Conservation (phyloP, 306 rosid species). For the Alnus glutinosa region DNA sequence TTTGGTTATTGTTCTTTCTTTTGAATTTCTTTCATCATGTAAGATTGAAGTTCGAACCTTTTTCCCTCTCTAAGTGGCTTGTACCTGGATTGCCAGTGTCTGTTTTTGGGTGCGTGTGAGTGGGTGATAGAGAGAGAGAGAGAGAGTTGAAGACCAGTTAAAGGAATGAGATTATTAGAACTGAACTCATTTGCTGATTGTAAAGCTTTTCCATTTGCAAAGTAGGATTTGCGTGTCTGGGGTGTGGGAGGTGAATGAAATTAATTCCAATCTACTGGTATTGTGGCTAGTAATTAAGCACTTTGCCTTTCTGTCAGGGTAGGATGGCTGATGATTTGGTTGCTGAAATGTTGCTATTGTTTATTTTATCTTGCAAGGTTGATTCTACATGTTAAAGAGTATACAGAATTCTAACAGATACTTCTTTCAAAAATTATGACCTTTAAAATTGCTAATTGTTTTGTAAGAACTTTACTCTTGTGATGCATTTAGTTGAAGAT, state of each 20-base stretch:
- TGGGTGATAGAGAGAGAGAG: neutral
- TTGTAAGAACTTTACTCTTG: neutral
- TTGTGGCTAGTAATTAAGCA: constrained; percentile 17
- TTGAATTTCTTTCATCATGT: constrained; percentile 24
- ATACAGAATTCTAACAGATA: neutral
- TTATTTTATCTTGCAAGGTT: neutral
- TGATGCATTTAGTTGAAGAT: constrained; percentile 1
- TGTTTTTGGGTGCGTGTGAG: neutral
- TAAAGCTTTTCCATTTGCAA: neutral
- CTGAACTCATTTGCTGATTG: neutral
- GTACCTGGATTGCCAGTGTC: constrained; percentile 23
- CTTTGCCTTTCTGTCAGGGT: neutral
- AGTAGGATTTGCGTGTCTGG: neutral
- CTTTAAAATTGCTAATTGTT: neutral
- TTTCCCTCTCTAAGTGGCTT: constrained; percentile 6
- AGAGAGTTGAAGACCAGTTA: constrained; percentile 15
- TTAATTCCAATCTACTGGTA: neutral
- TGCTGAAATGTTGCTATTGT: neutral
- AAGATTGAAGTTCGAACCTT: constrained; percentile 13
- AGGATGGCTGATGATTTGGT: neutral
- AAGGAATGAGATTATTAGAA: constrained; percentile 22
- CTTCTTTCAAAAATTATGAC: neutral
- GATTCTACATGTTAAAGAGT: neutral
- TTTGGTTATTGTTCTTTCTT: constrained; percentile 26
- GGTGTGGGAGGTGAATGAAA: neutral